Conservation (phyloP, 2,329 filamentous ascomycete genomes). For the Hymenoscyphus repandus region DNA sequence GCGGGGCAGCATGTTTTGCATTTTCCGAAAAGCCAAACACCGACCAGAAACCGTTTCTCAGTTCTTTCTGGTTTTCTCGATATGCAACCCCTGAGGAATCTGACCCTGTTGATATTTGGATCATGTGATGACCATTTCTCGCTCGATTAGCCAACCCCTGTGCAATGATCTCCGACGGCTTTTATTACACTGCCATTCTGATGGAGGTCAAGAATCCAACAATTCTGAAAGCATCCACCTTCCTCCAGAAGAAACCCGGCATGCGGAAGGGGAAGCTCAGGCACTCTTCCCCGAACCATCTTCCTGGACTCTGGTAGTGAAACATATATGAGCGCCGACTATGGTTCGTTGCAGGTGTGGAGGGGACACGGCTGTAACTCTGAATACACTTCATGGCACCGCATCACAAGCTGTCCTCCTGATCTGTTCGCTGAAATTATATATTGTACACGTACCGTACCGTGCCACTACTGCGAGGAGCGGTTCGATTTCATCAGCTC, state of each 20-base stretch:
- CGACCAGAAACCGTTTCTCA: background rate
- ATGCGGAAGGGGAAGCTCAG: too few species aligned
- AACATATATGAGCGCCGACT: constrained; percentile 1
- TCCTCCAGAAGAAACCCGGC: too few species aligned
- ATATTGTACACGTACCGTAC: background rate
- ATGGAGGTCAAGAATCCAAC: background rate
- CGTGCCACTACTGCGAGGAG: background rate
- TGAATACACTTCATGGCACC: constrained; percentile 1
- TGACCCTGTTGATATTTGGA: background rate
- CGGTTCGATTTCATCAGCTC: background rate
- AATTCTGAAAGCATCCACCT: too few species aligned
- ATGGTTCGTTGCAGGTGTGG: background rate
- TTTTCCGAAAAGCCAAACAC: too few species aligned
- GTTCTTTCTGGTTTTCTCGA: background rate
- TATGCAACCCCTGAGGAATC: background rate
- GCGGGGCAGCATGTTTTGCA: background rate
- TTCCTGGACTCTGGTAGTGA: too few species aligned
- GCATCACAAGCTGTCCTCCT: background rate
- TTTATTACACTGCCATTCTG: background rate
- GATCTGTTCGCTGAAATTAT: background rate
- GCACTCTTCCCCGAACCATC: too few species aligned
- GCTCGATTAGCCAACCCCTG: background rate
- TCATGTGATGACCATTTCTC: constrained; percentile 1
- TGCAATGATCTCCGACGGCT: background rate
- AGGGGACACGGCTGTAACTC: constrained; percentile 1